Conservation (phyloP, 1,284 basidiomycete species). For the Ganoderma resinaceum region DNA sequence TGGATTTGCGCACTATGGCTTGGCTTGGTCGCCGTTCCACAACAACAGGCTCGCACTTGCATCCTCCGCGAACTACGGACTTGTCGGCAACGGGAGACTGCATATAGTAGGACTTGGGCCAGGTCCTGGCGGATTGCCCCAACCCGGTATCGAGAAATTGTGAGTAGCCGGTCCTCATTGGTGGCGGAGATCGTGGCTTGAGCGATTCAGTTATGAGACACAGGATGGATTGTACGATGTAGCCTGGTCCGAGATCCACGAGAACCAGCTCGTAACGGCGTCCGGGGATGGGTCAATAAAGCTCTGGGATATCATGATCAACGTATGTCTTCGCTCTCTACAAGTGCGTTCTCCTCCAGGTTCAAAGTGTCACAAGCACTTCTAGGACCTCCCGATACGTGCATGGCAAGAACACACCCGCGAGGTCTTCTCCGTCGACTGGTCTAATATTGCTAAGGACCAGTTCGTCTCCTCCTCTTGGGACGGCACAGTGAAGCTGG, state of each 20-base stretch:
- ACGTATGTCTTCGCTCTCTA: conserved; percentile 58
- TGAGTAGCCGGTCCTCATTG: conserved; percentile 40
- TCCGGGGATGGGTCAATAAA: conserved; percentile 93
- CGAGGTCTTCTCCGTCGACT: conserved; percentile 96
- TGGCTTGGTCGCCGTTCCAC: conserved; percentile 95
- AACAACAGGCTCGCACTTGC: conserved; percentile 84
- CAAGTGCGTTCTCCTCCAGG: conserved; percentile 23
- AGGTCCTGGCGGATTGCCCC: conserved; percentile 52
- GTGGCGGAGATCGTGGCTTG: conserved; percentile 34
- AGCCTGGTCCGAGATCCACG: conserved; percentile 93
- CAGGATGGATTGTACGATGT: conserved; percentile 94
- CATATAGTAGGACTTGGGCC: conserved; percentile 69
- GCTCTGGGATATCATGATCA: conserved; percentile 90
- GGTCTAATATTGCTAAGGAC: conserved; percentile 95
- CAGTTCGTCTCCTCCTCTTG: conserved; percentile 90
- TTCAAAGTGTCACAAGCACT: conserved; percentile 41
- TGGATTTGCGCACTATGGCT: conserved; percentile 87
- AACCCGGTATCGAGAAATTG: conserved; percentile 70
- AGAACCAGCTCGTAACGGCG: conserved; percentile 91
- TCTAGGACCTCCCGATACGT: conserved; percentile 86
- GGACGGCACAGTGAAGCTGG: conserved; percentile 92
- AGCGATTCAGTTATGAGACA: conserved; percentile 79
- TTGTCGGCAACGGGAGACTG: conserved; percentile 93
- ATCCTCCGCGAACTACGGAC: conserved; percentile 92
- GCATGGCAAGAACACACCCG: conserved; percentile 94